These are phyloP conservation scores for Paramecium bursaria DNA, from an alignment of 73 alveolate species.

Conservation along the genomic window DNA sequence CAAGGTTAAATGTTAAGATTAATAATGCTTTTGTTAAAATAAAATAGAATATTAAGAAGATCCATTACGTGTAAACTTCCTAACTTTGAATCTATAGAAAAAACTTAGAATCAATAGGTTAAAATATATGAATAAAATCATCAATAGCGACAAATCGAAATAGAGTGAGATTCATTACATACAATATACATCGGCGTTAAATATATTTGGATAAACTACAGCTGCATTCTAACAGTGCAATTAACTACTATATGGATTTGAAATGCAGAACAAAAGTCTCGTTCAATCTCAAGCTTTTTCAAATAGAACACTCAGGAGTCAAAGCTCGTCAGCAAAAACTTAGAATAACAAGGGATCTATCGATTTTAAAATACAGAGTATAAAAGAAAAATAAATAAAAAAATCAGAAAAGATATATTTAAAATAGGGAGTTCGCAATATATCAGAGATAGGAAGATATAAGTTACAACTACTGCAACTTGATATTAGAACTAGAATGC, in stretches of 20 bases:
- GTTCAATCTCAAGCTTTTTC: neutral
- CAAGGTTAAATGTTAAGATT: conserved; percentile 4
- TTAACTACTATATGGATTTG: neutral
- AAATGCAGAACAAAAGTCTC: neutral
- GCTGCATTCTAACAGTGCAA: conserved; percentile 47
- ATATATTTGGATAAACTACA: conserved; percentile 2
- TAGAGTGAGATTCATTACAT: neutral
- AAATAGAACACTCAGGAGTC: neutral
- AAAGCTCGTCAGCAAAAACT: conserved; percentile 3
- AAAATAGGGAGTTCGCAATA: neutral
- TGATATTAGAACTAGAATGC: neutral
- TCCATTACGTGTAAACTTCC: neutral
- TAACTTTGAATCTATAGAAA: neutral
- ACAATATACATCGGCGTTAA: neutral
- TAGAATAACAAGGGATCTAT: conserved; percentile 15
- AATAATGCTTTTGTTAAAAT: conserved; percentile 2
- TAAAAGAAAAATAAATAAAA: conserved; percentile 4
- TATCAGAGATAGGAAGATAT: neutral
- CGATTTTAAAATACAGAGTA: neutral
- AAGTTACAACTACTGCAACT: neutral
- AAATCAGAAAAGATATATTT: conserved; percentile 18
- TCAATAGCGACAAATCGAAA: neutral
- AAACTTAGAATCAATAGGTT: neutral
- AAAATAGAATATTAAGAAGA: neutral
- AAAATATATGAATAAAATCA: neutral